phyloP scores from a whole-genome alignment of 345 rosid species.

The Euphorbia pulcherrima region DNA sequence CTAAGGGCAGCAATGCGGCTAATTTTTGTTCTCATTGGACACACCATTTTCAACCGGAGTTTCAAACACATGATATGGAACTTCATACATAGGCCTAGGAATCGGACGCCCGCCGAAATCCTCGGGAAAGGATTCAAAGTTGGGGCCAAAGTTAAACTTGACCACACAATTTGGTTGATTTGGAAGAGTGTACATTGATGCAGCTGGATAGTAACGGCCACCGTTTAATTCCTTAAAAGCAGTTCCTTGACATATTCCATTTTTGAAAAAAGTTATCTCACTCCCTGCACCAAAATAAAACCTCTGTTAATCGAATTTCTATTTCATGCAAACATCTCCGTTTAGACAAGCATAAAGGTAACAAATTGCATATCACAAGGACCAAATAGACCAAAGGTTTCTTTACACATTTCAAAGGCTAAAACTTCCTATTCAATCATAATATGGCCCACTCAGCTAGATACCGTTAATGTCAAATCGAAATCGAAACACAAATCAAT shows the following conservation, averaged over 20 bases:
- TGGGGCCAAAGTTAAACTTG: constrained; percentile 91
- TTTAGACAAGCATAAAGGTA: too few relatives aligned
- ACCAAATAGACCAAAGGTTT: too few relatives aligned
- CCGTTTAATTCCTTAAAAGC: constrained; percentile 81
- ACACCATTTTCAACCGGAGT: constrained; percentile 55
- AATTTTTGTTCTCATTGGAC: constrained; percentile 55
- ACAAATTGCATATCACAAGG: too few relatives aligned
- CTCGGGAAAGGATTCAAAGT: constrained; percentile 61
- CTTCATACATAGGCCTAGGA: constrained; percentile 74
- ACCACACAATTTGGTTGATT: constrained; percentile 79
- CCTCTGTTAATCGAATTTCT: too few relatives aligned
- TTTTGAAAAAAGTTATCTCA: constrained; percentile 89
- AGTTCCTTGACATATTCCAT: constrained; percentile 84
- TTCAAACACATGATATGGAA: constrained; percentile 68
- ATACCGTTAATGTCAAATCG: not conserved
- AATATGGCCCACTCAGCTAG: not conserved
- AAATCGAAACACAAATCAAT: not conserved
- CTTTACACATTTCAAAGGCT: not conserved
- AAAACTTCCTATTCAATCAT: not conserved
- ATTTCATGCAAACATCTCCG: too few relatives aligned
- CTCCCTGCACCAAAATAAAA: constrained; percentile 81
- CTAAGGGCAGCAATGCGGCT: constrained; percentile 21
- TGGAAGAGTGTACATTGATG: constrained; percentile 97
- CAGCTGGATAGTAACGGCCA: constrained; percentile 93
- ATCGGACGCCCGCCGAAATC: constrained; percentile 64